A percentile compares a stretch with the other conserved stretches of the same genome.
Evolutionary conservation across 768 basidiomycete species (phyloP).

Genomic region (Podaxis sp.): DNA sequence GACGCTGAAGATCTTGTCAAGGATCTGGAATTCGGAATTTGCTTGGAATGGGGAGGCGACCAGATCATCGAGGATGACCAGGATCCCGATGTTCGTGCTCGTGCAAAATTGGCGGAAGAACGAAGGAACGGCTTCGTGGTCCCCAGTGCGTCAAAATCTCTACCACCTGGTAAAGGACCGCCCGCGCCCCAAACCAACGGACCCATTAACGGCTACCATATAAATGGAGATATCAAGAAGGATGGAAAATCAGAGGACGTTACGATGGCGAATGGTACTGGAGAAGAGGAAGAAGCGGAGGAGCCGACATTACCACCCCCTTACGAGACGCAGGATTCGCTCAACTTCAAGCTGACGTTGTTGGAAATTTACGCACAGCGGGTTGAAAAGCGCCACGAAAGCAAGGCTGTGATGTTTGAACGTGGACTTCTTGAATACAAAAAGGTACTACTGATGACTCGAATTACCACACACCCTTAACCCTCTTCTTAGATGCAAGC

Average conservation of each 20-base stretch:
- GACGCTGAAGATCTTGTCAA: conserved; percentile 96
- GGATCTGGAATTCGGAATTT: conserved; percentile 94
- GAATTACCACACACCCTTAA: conserved; percentile 2
- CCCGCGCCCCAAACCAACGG: conserved; percentile 35
- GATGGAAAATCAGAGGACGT: conserved; percentile 47
- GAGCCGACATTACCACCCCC: conserved; percentile 73
- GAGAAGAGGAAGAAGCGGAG: conserved; percentile 60
- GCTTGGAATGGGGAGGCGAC: conserved; percentile 82
- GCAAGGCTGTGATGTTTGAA: conserved; percentile 89
- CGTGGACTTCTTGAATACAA: conserved; percentile 91
- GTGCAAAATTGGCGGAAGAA: conserved; percentile 51
- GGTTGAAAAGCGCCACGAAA: conserved; percentile 80
- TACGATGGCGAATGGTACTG: conserved; percentile 45
- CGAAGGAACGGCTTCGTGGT: conserved; percentile 30
- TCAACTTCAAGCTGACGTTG: conserved; percentile 85
- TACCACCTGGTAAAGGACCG: conserved; percentile 38
- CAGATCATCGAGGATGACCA: conserved; percentile 76
- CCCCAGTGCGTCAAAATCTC: conserved; percentile 26
- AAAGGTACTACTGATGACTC: conserved; percentile 56
- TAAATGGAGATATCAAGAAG: conserved; percentile 40
- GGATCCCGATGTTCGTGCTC: conserved; percentile 69
- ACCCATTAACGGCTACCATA: conserved; percentile 43
- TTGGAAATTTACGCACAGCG: conserved; percentile 91
- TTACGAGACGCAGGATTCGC: conserved; percentile 79
- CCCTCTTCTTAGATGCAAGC: conserved; percentile 71